phyloP scores from a whole-genome alignment of 139 green algal genomes.

The Chlamydomonas sp. region DNA sequence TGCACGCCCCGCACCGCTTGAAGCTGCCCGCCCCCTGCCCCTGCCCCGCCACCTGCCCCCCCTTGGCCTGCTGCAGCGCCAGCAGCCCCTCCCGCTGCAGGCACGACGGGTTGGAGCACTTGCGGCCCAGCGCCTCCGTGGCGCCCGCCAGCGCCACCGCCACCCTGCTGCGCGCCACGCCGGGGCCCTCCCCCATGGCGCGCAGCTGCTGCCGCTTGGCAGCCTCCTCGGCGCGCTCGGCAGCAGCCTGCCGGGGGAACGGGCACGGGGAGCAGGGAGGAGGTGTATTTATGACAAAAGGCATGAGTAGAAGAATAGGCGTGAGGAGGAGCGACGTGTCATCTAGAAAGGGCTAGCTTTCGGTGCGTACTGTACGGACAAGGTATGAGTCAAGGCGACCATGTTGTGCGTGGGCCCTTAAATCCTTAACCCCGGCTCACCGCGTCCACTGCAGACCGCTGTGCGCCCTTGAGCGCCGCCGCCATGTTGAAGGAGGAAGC shows the following conservation, averaged over 20 bases:
- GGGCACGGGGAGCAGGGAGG: background rate
- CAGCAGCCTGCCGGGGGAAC: background rate
- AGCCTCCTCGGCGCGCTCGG: constrained; percentile 14
- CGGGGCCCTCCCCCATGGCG: constrained; percentile 34
- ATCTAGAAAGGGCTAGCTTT: no score
- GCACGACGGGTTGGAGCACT: constrained; percentile 42
- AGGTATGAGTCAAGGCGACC: background rate
- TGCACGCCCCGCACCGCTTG: constrained; percentile 58
- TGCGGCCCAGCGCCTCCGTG: constrained; percentile 38
- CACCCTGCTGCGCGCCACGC: constrained; percentile 29
- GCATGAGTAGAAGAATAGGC: no score
- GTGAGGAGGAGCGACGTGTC: no score
- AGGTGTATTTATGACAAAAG: background rate
- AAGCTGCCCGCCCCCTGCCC: constrained; percentile 20
- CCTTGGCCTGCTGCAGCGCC: background rate
- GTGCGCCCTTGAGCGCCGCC: constrained; percentile 27
- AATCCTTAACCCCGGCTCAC: background rate
- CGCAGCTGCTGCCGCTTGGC: constrained; percentile 28
- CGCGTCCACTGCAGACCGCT: constrained; percentile 10
- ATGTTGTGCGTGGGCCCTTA: background rate
- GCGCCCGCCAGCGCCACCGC: constrained; percentile 30
- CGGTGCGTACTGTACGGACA: no score
- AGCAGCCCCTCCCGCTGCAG: constrained; percentile 33
- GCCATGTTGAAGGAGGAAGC: constrained; percentile 29
- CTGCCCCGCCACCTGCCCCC: background rate